These are phyloP conservation scores for Royoungia palumana DNA, from an alignment of 768 basidiomycete species.

Conservation along the genomic window DNA sequence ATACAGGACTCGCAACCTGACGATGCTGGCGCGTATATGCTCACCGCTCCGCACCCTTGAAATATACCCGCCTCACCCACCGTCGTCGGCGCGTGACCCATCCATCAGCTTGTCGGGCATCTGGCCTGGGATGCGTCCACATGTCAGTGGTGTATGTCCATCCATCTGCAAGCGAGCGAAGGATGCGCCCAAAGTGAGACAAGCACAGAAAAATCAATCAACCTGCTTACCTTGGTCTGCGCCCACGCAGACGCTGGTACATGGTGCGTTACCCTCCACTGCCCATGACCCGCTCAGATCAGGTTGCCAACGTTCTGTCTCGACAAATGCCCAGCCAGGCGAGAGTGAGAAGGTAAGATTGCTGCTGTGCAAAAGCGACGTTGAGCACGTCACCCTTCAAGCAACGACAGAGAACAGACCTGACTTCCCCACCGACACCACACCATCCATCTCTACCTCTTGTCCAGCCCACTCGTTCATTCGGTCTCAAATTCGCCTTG, in stretches of 20 bases:
- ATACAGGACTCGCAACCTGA: too few species aligned
- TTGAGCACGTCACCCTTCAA: too few species aligned
- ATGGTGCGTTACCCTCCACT: conserved; percentile 2
- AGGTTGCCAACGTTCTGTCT: conserved; percentile 74
- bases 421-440: conserved; percentile 56
- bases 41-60: conserved; percentile 4
- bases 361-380: conserved; percentile 48
- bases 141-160: conserved; percentile 82
- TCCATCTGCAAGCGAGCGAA: conserved; percentile 50
- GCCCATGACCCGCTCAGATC: conserved; percentile 62
- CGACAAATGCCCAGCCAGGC: conserved; percentile 69
- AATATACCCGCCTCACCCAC: conserved; percentile 67
- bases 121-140: conserved; percentile 54
- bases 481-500: conserved; percentile 34
- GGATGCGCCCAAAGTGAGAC: too few species aligned
- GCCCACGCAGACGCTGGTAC: conserved; percentile 11
- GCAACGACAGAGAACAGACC: conserved; percentile 36
- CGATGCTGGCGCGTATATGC: too few species aligned
- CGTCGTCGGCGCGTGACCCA: conserved; percentile 61
- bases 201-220: neutral
- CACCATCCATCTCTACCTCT: conserved; percentile 70
- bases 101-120: conserved; percentile 41
- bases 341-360: conserved; percentile 79
- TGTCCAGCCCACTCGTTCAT: conserved; percentile 67
- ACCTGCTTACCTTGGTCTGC: conserved; percentile 27